Evolutionary conservation across 2,329 filamentous ascomycete genomes (phyloP).

Genomic region (Chrysoporthe austroafricana): DNA sequence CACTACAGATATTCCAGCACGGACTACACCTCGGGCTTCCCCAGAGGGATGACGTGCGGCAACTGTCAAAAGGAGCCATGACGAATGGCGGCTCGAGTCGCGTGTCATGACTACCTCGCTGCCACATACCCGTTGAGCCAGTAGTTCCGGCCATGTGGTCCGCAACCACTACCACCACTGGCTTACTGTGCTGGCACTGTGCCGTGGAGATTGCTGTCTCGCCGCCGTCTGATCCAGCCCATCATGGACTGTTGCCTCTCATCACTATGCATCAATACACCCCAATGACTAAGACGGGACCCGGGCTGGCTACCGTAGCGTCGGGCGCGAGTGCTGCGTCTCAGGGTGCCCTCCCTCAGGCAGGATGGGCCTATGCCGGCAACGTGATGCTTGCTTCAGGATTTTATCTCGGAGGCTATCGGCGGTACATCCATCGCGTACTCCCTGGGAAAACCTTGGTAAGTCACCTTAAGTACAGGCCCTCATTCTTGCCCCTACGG

Average conservation of each 20-base stretch:
- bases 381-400: slow-evolving; percentile 23
- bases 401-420: slow-evolving; percentile 21
- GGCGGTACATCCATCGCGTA: slow-evolving; percentile 11
- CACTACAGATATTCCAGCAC: neutral
- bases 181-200: slow-evolving; percentile 30
- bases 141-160: slow-evolving; percentile 22
- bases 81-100: slow-evolving; percentile 4
- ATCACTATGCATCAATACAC: slow-evolving; percentile 18
- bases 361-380: slow-evolving; percentile 11
- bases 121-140: slow-evolving; percentile 11
- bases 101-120: neutral
- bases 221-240: slow-evolving; percentile 8
- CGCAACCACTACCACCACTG: slow-evolving; percentile 14
- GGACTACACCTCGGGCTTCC: no score
- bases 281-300: slow-evolving; percentile 18
- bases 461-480: slow-evolving; percentile 23
- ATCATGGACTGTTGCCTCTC: slow-evolving; percentile 18
- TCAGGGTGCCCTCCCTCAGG: neutral
- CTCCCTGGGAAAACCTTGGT: slow-evolving; percentile 3
- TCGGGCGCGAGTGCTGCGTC: slow-evolving; percentile 5
- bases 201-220: slow-evolving; percentile 14
- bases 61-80: neutral
- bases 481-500: neutral
- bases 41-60: neutral
- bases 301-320: slow-evolving; percentile 9